These are phyloP conservation scores for Fusarium sp. DNA, from an alignment of 2,329 filamentous ascomycete genomes.

Conservation along the genomic window DNA sequence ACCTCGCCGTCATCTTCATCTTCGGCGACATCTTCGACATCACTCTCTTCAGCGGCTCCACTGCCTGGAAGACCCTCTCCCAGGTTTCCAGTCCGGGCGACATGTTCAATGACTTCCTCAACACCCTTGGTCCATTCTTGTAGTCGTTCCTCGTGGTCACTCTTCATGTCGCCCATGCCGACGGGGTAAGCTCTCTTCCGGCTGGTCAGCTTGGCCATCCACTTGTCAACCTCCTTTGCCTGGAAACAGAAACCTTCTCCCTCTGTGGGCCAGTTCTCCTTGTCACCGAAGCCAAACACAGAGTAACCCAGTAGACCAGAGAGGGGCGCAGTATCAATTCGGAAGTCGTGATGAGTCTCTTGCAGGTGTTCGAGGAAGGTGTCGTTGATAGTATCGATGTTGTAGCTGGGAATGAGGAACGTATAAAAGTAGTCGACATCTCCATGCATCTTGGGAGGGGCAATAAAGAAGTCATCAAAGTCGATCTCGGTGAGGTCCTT, in stretches of 20 bases:
- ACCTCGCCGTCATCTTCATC: conserved; percentile 67
- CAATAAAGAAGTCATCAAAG: conserved; percentile 92
- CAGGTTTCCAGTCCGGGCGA: conserved; percentile 68
- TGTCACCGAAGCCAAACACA: conserved; percentile 94
- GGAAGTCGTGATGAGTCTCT: conserved; percentile 96
- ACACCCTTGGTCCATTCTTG: conserved; percentile 84
- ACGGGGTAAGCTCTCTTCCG: conserved; percentile 89
- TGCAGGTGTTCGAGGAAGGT: conserved; percentile 87
- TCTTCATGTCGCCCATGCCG: conserved; percentile 87
- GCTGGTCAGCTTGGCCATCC: conserved; percentile 95
- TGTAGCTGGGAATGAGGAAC: conserved; percentile 89
- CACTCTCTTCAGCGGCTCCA: conserved; percentile 86
- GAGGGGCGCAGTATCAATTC: conserved; percentile 90
- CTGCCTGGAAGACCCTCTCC: conserved; percentile 80
- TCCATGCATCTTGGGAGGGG: conserved; percentile 70
- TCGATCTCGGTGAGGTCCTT: conserved; percentile 88
- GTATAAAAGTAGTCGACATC: conserved; percentile 81
- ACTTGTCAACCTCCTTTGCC: conserved; percentile 89
- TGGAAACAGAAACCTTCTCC: conserved; percentile 93
- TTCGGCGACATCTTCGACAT: conserved; percentile 76
- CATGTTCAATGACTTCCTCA: conserved; percentile 74
- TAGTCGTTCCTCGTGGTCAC: conserved; percentile 74
- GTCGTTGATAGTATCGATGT: conserved; percentile 92
- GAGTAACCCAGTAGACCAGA: conserved; percentile 84
- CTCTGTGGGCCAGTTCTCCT: conserved; percentile 91